phyloP scores from a whole-genome alignment of 805 yeast genomes.

The Ogataea nitratoaversa region DNA sequence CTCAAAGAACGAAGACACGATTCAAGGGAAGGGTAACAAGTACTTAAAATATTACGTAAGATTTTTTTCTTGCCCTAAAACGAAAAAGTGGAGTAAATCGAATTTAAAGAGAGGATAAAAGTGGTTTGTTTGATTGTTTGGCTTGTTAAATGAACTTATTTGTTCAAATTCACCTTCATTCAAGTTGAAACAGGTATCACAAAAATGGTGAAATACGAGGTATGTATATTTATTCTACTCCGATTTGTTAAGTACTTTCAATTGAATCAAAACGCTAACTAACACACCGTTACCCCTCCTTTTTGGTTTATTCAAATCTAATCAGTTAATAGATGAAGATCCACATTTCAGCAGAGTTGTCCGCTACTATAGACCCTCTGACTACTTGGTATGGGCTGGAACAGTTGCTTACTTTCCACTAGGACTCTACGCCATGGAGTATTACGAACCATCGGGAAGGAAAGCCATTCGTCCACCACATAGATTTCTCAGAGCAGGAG shows the following conservation, averaged over 20 bases:
- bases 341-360: conserved; percentile 74
- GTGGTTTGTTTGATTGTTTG: no score
- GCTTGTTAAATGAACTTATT: background rate
- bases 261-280: background rate
- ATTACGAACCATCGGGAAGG: conserved; percentile 46
- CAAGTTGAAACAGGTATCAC: no score
- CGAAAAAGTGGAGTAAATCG: no score
- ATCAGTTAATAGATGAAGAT: conserved; percentile 63
- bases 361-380: conserved; percentile 65
- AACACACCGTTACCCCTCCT: background rate
- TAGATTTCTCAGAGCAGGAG: conserved; percentile 53
- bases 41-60: no score
- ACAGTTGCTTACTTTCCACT: conserved; percentile 49
- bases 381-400: conserved; percentile 48
- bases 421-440: conserved; percentile 40
- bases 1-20: no score
- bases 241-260: background rate
- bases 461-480: conserved; percentile 47
- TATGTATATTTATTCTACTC: conserved; percentile 9
- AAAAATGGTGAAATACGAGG: conserved; percentile 25
- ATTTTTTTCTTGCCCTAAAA: no score
- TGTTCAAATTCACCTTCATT: no score
- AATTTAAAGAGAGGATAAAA: no score
- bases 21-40: no score
- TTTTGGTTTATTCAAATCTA: background rate